Base-by-base conservation (phyloP, 768 basidiomycete genomes). In the Paxillus involutus region DNA sequence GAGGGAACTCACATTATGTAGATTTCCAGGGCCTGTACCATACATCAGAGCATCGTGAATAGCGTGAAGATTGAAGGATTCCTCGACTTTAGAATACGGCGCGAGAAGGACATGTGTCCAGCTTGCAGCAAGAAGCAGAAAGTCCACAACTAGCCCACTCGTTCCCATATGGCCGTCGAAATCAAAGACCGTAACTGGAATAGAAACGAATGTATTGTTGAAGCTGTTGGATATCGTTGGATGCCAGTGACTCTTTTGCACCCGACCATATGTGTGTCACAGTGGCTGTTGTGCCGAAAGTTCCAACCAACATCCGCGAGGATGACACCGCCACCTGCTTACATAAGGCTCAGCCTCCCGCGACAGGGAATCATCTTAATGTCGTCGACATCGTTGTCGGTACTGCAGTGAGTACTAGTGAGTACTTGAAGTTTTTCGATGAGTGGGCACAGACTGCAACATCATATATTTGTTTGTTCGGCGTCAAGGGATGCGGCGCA, bases 1-100 rank as follows among this genome's bases (percentile, higher is more conserved):
- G 14, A 21, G 39, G 36, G 39, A 51, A 53, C 83, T 68, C 67
- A 89, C 84, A 41, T 82, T 78, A 37, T 59, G 64, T 26, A 91
- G 67, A 33, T 61, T 68, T 3, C 65, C 63, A 2, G 71, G 64
- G 1, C 64, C 44, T 16, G 84, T 66, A 2, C 94, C 94, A 63
- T 93, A 86, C 73, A 87, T 80, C 29, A 98, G 74, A 24, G 92
- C 75, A 70, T 99, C 97, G 64, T 97, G 92, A 0, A 79, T 80
- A 0, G 92, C 94, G 66, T 98, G 97, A 9, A 98, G 80, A 60
- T 89, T 94, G 78, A 98, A 98, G 64, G 89, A 91, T 73, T 99
- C 97, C 70, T 99, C 97, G 29, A 99, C 97, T 74, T 99, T 99
- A 4, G 91, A 90, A 67, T 89, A 93, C 0, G 97, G 96, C 3